phyloP scores from a whole-genome alignment of 140 eudicot species.

The Bidens hawaiensis region DNA sequence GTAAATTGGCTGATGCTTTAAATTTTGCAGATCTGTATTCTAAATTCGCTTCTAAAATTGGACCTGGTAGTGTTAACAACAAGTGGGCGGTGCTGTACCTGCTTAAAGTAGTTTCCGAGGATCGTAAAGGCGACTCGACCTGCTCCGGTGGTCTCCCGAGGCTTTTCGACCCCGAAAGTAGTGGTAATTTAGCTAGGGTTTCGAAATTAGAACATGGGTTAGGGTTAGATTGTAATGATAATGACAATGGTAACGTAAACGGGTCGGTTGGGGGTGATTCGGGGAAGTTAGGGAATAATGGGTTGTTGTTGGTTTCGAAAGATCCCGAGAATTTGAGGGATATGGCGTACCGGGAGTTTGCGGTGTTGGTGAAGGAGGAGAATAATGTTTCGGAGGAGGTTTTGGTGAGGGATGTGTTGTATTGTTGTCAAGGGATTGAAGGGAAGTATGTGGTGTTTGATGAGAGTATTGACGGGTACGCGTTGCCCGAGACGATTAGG shows the following conservation, averaged over 20 bases:
- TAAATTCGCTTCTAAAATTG: constrained; percentile 61
- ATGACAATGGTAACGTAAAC: too few species aligned
- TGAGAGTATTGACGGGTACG: constrained; percentile 57
- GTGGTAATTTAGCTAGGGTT: constrained; percentile 24
- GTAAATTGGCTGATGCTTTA: constrained; percentile 78
- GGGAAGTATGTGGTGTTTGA: constrained; percentile 79
- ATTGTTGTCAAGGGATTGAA: constrained; percentile 95
- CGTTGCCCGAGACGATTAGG: constrained; percentile 45
- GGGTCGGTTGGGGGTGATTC: too few species aligned
- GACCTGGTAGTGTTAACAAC: constrained; percentile 75
- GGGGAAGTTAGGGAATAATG: constrained; percentile 39
- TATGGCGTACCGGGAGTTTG: constrained; percentile 72
- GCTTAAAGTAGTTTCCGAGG: constrained; percentile 81
- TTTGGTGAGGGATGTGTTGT: constrained; percentile 89
- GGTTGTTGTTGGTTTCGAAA: constrained; percentile 60
- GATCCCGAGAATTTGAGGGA: constrained; percentile 75
- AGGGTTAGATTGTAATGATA: too few species aligned
- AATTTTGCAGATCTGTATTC: constrained; percentile 75
- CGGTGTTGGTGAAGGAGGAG: constrained; percentile 59
- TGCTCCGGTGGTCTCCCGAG: constrained; percentile 56
- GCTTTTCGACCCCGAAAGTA: constrained; percentile 38
- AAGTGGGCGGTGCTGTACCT: constrained; percentile 92
- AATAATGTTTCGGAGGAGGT: constrained; percentile 82
- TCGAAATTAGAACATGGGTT: too few species aligned
- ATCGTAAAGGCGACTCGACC: constrained; percentile 39